Evolutionary conservation across 768 basidiomycete species (phyloP).

Genomic region (Trametes cubensis): DNA sequence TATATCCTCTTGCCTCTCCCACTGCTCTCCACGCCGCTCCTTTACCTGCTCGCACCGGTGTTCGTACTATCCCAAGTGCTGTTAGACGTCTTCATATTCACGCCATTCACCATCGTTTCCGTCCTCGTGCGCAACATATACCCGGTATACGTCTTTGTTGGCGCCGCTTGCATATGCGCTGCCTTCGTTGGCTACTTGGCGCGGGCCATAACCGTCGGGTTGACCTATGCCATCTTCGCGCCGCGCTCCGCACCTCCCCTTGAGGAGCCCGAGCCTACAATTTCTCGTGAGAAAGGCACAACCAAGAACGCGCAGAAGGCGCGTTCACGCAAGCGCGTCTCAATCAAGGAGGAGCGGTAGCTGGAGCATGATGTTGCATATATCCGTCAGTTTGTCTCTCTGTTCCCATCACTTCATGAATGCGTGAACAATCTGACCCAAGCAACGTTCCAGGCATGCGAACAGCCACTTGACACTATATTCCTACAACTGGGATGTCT

Average conservation of each 20-base stretch:
- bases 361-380: neutral
- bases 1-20: conserved; percentile 15
- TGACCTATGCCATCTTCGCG: conserved; percentile 19
- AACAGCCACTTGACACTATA: too few species aligned
- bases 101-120: conserved; percentile 44
- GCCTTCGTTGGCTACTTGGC: conserved; percentile 24
- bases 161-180: conserved; percentile 25
- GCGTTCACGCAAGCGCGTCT: conserved; percentile 19
- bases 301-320: conserved; percentile 4
- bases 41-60: conserved; percentile 53
- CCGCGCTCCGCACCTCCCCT: neutral
- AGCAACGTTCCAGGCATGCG: too few species aligned
- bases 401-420: neutral
- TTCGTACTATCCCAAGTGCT: conserved; percentile 45
- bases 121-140: conserved; percentile 25
- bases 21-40: conserved; percentile 30
- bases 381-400: neutral
- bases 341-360: conserved; percentile 20
- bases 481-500: too few species aligned
- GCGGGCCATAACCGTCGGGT: conserved; percentile 11
- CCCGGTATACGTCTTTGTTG: conserved; percentile 34
- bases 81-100: conserved; percentile 45
- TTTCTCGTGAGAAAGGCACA: neutral
- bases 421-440: too few species aligned
- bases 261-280: neutral